Conservation (phyloP, 805 yeast species). For the Zygoascus biomembranicola region DNA sequence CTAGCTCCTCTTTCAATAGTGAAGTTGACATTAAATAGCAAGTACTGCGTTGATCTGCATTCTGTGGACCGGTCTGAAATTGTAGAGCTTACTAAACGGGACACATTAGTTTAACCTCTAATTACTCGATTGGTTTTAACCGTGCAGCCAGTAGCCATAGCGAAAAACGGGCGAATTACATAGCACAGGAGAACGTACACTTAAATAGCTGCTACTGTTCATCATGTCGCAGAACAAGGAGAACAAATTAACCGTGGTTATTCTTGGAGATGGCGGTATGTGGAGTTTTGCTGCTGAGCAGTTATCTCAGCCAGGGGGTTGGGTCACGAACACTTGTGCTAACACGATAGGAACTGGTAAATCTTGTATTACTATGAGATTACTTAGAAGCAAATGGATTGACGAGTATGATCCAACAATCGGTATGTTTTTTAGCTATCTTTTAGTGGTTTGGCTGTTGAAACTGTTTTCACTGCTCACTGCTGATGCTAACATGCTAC, state of each 20-base stretch:
- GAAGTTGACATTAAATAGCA: no score
- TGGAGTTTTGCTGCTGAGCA: neutral
- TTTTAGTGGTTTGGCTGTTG: no score
- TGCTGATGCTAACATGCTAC: neutral
- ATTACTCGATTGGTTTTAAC: no score
- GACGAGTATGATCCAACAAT: conserved; percentile 31
- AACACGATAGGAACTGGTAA: conserved; percentile 18
- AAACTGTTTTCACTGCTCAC: no score
- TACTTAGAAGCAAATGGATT: conserved; percentile 28
- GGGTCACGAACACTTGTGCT: neutral
- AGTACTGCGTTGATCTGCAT: no score
- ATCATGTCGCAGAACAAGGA: conserved; percentile 27
- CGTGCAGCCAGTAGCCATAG: no score
- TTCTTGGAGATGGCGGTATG: conserved; percentile 29
- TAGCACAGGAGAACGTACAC: neutral
- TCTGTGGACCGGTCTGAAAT: no score
- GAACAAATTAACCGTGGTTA: conserved; percentile 22
- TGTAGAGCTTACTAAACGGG: no score
- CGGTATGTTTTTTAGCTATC: conserved; percentile 9
- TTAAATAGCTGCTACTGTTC: neutral
- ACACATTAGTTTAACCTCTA: no score
- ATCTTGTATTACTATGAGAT: conserved; percentile 28
- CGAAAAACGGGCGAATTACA: neutral
- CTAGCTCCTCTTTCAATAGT: no score
- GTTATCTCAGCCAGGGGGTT: neutral